Base-by-base conservation (phyloP, 192 early-diverging fungal genomes). In the Coemansia sp. region DNA sequence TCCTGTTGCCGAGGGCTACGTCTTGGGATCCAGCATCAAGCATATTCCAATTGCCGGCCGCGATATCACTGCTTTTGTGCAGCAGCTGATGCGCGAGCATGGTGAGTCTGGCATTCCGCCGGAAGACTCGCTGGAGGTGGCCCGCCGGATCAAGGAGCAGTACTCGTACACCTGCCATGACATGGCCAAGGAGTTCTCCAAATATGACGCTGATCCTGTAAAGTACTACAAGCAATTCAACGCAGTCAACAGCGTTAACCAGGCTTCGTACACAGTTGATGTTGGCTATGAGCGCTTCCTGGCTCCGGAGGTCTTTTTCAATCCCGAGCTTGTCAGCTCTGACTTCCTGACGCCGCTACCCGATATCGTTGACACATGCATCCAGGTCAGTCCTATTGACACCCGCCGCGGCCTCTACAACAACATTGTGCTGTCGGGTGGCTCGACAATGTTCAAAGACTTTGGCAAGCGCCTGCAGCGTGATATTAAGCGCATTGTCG, bases 221-320 rank as follows among this genome's bases (percentile, higher is more conserved):
- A 94, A 93, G 80, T 92, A 91, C 84, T 93, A 95, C 75, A 91
- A 94, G 72, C 85, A 85, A 68, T 87, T 90, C 72, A 88, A 97
- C 38, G 90, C 92, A 11, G 67, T 93, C 47, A 90, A 97, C 66
- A 87, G 84, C 61, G 82, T 97, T 40, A 97, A 95, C 66, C 70
- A 64, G 44, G 72, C 94, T 88, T 78, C 91, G 36, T 98, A 97
- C 75, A 87, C 79, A 31, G 93, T 98, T 14, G 97, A 98, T 83
- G 90, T 98, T 64, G 97, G 97, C 54, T 98, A 92, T 71, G 97
- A 98, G 75, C 93, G 97, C 56, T 98, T 98, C 86, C 80, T 98
- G 60, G 97, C 92, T n/a, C 97, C 97, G 15, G 97, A 98, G 71
- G 93, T 98, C 75, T 98, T 98, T 78, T 98, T 98, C 85, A 97